Evolutionary conservation across 2,329 filamentous ascomycete genomes (phyloP).

Genomic region (Aspergillus sp.): DNA sequence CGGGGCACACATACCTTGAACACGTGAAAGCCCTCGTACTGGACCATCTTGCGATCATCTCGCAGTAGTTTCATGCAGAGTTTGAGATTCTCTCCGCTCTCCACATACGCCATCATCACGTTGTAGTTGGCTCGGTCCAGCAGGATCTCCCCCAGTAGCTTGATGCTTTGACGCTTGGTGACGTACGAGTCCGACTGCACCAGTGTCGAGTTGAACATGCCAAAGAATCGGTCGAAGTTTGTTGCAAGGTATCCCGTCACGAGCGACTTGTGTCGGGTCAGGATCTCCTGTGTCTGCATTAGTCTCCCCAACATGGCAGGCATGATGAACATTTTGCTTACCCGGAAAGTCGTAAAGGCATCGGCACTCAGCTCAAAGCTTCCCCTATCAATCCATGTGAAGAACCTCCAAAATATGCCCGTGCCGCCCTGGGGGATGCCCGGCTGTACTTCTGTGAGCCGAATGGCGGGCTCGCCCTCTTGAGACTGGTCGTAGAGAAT

Average conservation of each 20-base stretch:
- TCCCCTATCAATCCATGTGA: constrained; percentile 94
- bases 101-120: constrained; percentile 97
- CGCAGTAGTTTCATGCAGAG: constrained; percentile 96
- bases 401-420: constrained; percentile 95
- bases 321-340: constrained; percentile 44
- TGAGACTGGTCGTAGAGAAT: constrained; percentile 89
- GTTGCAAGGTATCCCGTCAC: constrained; percentile 83
- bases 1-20: constrained; percentile 67
- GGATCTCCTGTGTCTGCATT: constrained; percentile 65
- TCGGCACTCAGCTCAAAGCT: constrained; percentile 96
- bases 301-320: constrained; percentile 4
- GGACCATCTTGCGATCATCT: constrained; percentile 97
- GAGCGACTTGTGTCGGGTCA: constrained; percentile 90
- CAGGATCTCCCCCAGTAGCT: constrained; percentile 90
- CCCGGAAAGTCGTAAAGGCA: constrained; percentile 94
- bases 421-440: constrained; percentile 72
- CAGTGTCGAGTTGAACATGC: constrained; percentile 81
- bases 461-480: constrained; percentile 70
- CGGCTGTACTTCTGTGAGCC: constrained; percentile 74
- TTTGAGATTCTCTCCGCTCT: constrained; percentile 92
- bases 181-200: constrained; percentile 95
- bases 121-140: constrained; percentile 95
- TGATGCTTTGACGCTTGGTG: constrained; percentile 97
- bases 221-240: constrained; percentile 93
- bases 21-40: constrained; percentile 98